Base-by-base conservation (phyloP, 2,329 filamentous ascomycete genomes). In the Kalmusia sp. region DNA sequence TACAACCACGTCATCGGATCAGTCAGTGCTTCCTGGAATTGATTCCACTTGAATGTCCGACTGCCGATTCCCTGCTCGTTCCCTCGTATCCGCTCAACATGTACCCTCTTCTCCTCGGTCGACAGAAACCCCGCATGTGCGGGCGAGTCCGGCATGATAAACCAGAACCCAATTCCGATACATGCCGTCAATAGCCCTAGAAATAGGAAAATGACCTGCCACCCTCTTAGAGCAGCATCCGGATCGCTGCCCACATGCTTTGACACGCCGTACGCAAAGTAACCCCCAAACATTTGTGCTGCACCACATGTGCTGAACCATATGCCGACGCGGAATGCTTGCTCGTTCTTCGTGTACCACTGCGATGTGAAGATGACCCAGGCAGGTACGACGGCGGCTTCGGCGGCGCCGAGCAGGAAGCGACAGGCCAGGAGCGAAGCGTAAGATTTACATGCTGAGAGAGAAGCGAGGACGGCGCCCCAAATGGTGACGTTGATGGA, bases 331-430 rank as follows among this genome's bases (percentile, higher is more conserved):
- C 69, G 65, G 24, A 65, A 63, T 0, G 67, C 67, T 47, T 72
- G 68, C 37, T 74, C 69, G 14, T 66, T 57, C 22, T 61, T 63
- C 2, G 55, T 63, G 54, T 70, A 72, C 61, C 69, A 72, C 1
- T 79, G 81, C 1, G 78, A 79, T 0, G 81, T 84, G 49, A 85
- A 75, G 59, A 83, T 80, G 74, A 85, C 82, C 62, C 84, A 83
- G 0, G 78, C 80, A 0, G 84, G 84, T 0, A 80, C 80, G 44
- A 84, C 78, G 2, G 83, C 81, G 2, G 83, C 82, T 64, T 86
- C 84, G 0, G 79, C 79, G 6, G 80, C 76, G 4, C 84, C 84
- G 0, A 85, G 76, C 2, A 85, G 66, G 61, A 86, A 81, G 0
- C 84, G 78, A 9, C 79, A 73, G 0, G 76, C 69, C n/a, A 85